Evolutionary conservation across 2,329 filamentous ascomycete genomes (phyloP), one percentile per base, ranked within the genome.

Genomic region (Fusarium denticulatum): DNA sequence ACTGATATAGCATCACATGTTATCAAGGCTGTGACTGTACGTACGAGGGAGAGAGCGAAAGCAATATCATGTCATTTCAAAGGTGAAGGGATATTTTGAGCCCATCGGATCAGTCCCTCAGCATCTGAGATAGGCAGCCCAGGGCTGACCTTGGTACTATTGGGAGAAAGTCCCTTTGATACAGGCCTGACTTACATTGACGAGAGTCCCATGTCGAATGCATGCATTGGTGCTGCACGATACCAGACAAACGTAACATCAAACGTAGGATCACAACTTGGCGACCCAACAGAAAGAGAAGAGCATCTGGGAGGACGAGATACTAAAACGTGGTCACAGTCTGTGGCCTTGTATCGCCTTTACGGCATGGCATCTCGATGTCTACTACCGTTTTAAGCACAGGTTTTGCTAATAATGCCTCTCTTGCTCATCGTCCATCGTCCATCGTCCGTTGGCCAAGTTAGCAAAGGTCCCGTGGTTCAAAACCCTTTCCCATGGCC

Each of bases 81-180:
- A 59, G 58, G 46, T 53, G 37, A 70, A 69, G 46, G 59, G 46
- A 59, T 53, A 63, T 62, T 64, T 55, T 69, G 50, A 74, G 46
- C 73, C 71, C 67, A 65, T 74, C 57, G 64, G 68, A 72, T 72
- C 61, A 66, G 37, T 65, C 64, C 64, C 64, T 69, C 42, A 55
- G 28, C 40, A 74, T 74, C 72, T 72, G 30, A 69, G 67, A 74
- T 74, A 62, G 60, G 36, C 36, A 65, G 57, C 32, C 39, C 58
- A 67, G 71, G 66, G 70, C 52, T 67, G 49, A 30, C 67, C 36
- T 18, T 56, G 39, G 61, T 37, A 39, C 45, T 39, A 49, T 43
- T 72, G 50, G 42, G 62, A 60, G 30, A 52, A 49, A 62, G 59
- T 60, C 59, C 71, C 60, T 47, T 62, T 34, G 24, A 59, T 30